Conservation (phyloP, 1,139 yeast genomes). For the Schizosaccharomyces versatilis region DNA sequence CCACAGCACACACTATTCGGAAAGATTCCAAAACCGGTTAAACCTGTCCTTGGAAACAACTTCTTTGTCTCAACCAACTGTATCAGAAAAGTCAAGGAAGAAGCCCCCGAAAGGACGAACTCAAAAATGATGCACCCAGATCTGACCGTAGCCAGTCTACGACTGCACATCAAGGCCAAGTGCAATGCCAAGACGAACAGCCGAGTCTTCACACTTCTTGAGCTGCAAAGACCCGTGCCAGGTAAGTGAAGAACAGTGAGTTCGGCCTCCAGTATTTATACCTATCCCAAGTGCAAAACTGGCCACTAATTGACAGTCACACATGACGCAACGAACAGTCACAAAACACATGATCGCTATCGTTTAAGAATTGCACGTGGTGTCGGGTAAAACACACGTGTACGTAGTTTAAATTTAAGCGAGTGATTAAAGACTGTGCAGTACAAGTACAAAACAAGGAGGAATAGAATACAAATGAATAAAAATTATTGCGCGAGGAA, state of each 20-base stretch:
- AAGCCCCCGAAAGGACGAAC: conserved; percentile 1
- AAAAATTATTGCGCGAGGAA: neutral
- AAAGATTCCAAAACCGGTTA: too few species aligned
- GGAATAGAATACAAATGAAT: too few species aligned
- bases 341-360: neutral
- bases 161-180: neutral
- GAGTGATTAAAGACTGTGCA: neutral
- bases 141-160: conserved; percentile 5
- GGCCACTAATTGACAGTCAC: neutral
- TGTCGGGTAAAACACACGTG: neutral
- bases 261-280: neutral
- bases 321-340: neutral
- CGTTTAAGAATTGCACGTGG: neutral
- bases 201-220: conserved; percentile 2
- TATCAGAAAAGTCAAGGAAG: neutral
- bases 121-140: conserved; percentile 4
- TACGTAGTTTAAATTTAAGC: neutral
- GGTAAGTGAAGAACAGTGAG: conserved; percentile 3
- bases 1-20: too few species aligned
- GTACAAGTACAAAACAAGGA: neutral
- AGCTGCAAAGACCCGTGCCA: conserved; percentile 2
- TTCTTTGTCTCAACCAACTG: neutral
- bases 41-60: neutral
- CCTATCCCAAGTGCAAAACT: neutral
- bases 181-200: conserved; percentile 3